Base-by-base conservation (phyloP, 768 basidiomycete species). In the Lactarius trivialis region DNA sequence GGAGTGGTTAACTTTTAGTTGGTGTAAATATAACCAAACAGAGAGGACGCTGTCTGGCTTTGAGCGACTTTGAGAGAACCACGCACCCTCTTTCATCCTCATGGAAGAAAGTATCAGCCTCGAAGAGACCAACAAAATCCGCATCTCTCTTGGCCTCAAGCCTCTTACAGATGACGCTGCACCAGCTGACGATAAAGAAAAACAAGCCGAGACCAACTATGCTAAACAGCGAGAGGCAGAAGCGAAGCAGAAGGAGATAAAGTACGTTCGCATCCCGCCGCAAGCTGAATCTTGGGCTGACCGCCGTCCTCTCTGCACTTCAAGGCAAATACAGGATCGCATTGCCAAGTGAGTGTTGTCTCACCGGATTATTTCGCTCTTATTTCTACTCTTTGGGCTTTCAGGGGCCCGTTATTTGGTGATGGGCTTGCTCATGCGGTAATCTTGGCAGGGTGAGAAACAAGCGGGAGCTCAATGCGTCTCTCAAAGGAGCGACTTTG, bases 71-170 rank as follows among this genome's bases (percentile, higher is more conserved):
- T 24, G 21, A 19, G 39, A 39, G 34, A 34, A 34, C 11, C 15
- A 45, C 55, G 2, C 19, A 33, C 30, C 6, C 30, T 30, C 36
- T 7, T 5, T 8, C 37, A 30, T 4, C 39, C 30, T 26, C 19
- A 85, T 90, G 88, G 88, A 92, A 78, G 85, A 91, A 74, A 87
- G 89, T 67, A 89, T 96, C 72, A 90, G 89, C 70, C 82, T 96
- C 71, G 93, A 94, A 71, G 93, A 95, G 79, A 95, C 93, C 39
- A 95, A 95, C 81, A 94, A 90, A 76, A 91, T 97, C 73, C 92
- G 97, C 76, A 84, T 96, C 61, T 89, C 88, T 5, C 82, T 97
- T 41, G 97, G 97, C 66, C 85, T 99, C 62, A 92, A 94, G 72
- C 95, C 97, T 45, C 82, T 98, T 60, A 89, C 87, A 19, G 94